Conservation (phyloP, 2,329 filamentous ascomycete species). For the Pezicula radicicola region DNA sequence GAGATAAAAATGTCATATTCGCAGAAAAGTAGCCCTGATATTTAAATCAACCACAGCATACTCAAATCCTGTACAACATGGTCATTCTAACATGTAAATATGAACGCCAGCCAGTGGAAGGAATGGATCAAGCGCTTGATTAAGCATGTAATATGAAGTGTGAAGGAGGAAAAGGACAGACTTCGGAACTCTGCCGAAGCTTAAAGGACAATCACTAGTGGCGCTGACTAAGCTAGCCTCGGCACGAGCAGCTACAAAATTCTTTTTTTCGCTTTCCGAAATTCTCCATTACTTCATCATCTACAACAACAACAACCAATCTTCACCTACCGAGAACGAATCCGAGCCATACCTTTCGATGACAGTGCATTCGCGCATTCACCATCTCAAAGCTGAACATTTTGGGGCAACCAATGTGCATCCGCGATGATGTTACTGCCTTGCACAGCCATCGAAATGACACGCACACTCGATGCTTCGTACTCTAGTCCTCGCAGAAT, state of each 20-base stretch:
- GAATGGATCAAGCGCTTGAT: slow-evolving; percentile 24
- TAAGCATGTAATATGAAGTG: slow-evolving; percentile 22
- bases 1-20: slow-evolving; percentile 9
- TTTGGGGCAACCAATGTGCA: too few species aligned
- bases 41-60: slow-evolving; percentile 10
- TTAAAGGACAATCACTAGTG: neutral
- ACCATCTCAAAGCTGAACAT: too few species aligned
- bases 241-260: neutral
- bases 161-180: slow-evolving; percentile 11
- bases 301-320: neutral
- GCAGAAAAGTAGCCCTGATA: slow-evolving; percentile 7
- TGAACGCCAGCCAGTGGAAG: slow-evolving; percentile 25
- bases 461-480: too few species aligned
- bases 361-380: too few species aligned
- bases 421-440: too few species aligned
- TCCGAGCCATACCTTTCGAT: too few species aligned
- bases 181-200: neutral
- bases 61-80: slow-evolving; percentile 5
- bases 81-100: slow-evolving; percentile 25
- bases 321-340: too few species aligned
- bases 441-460: too few species aligned
- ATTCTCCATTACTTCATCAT: slow-evolving; percentile 2
- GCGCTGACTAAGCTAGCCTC: neutral
- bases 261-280: neutral
- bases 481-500: too few species aligned